Percentiles rank a stretch among this genome's conserved stretches.
phyloP scores from a whole-genome alignment of 495 filamentous ascomycete genomes.

The Lindgomyces ingoldianus region DNA sequence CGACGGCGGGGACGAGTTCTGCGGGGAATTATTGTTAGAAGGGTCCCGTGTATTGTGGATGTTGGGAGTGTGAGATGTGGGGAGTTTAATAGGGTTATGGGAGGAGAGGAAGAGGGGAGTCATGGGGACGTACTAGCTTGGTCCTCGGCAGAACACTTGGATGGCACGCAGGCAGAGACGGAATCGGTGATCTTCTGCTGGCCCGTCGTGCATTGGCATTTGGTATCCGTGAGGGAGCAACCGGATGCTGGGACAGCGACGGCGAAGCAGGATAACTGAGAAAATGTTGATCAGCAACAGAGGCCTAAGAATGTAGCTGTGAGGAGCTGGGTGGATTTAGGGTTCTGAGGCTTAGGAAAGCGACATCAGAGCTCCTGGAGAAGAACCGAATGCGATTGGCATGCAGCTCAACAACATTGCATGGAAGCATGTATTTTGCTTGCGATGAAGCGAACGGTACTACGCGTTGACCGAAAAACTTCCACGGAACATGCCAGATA shows the following conservation, averaged over 20 bases:
- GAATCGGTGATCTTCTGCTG: constrained; percentile 28
- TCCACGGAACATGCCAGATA: no score
- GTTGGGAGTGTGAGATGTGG: background rate
- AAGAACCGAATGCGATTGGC: no score
- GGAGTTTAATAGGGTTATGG: background rate
- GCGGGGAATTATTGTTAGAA: background rate
- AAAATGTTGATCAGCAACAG: no score
- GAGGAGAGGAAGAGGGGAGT: background rate
- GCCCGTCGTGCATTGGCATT: constrained; percentile 44
- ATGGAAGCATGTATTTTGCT: no score
- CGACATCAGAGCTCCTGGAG: no score
- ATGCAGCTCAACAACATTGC: no score
- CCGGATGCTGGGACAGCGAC: constrained; percentile 35
- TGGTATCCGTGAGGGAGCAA: constrained; percentile 37
- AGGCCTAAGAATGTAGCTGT: background rate
- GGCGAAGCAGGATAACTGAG: no score
- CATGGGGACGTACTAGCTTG: constrained; percentile 35
- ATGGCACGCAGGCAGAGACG: constrained; percentile 36
- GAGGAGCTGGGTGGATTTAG: background rate
- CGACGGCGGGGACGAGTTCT: constrained; percentile 20
- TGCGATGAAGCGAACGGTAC: no score
- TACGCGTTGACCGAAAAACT: no score
- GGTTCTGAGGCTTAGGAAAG: no score
- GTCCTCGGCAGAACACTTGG: constrained; percentile 26
- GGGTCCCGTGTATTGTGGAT: no score